Evolutionary conservation across 106 monocot species (phyloP).

Genomic region (Phalaenopsis equestris): DNA sequence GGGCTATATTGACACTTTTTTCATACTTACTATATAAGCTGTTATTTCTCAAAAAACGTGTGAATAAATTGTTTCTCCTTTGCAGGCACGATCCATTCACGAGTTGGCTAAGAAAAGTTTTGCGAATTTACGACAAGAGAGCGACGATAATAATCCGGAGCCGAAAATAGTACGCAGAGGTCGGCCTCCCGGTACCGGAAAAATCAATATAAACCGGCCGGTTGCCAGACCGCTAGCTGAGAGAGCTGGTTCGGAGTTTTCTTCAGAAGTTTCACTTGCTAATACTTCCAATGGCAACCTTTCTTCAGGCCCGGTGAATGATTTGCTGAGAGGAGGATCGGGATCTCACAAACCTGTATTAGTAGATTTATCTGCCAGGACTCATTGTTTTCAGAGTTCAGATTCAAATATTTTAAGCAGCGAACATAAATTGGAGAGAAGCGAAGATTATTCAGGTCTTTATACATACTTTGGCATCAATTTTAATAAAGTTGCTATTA

Average conservation of each 20-base stretch:
- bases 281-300: slow-evolving; percentile 29
- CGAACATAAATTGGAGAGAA: slow-evolving; percentile 41
- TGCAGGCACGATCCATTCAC: slow-evolving; percentile 76
- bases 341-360: slow-evolving; percentile 18
- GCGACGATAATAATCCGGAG: slow-evolving; percentile 56
- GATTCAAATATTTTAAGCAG: slow-evolving; percentile 13
- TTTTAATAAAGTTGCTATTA: neutral
- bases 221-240: slow-evolving; percentile 36
- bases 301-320: slow-evolving; percentile 27
- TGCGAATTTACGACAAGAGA: slow-evolving; percentile 80
- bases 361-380: slow-evolving; percentile 11
- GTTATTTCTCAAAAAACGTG: neutral
- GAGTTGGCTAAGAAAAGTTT: slow-evolving; percentile 86
- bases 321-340: slow-evolving; percentile 23
- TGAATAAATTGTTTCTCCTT: slow-evolving; percentile 3
- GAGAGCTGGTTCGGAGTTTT: slow-evolving; percentile 25
- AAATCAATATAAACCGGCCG: slow-evolving; percentile 33
- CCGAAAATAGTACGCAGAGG: slow-evolving; percentile 61
- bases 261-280: slow-evolving; percentile 30
- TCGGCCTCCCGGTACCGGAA: slow-evolving; percentile 61
- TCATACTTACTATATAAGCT: neutral
- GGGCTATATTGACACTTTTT: too few relatives aligned
- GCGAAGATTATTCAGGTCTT: slow-evolving; percentile 57
- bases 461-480: neutral
- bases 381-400: slow-evolving; percentile 18